These are phyloP conservation scores for Spathaspora sp. DNA, from an alignment of 1,139 yeast species.

Conservation along the genomic window DNA sequence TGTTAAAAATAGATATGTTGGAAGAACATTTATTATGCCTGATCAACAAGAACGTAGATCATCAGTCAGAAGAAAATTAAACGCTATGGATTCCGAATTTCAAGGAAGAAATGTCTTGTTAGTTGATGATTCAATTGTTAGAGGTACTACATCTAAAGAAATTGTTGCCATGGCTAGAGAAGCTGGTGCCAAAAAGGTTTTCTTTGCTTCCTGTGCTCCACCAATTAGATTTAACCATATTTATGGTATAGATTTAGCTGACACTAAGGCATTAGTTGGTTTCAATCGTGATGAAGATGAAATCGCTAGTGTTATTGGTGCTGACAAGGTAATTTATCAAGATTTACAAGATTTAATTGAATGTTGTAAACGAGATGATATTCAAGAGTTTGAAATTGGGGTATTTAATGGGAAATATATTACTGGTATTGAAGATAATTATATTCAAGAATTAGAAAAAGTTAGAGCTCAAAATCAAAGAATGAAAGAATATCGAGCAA, in stretches of 20 bases:
- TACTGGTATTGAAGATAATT: slow-evolving; percentile 86
- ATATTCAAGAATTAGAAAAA: slow-evolving; percentile 77
- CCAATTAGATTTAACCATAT: slow-evolving; percentile 94
- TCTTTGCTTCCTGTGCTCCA: slow-evolving; percentile 96
- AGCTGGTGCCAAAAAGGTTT: slow-evolving; percentile 93
- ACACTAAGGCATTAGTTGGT: slow-evolving; percentile 91
- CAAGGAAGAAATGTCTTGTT: slow-evolving; percentile 81
- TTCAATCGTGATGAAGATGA: slow-evolving; percentile 72
- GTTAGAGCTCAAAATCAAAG: slow-evolving; percentile 81
- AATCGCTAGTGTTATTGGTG: slow-evolving; percentile 79
- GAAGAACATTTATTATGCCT: slow-evolving; percentile 98
- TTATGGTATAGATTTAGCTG: slow-evolving; percentile 96
- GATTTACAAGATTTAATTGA: slow-evolving; percentile 75
- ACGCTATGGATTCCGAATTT: slow-evolving; percentile 95
- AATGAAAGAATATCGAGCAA: slow-evolving; percentile 43
- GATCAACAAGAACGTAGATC: slow-evolving; percentile 93
- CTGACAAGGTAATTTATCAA: slow-evolving; percentile 90
- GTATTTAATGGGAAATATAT: slow-evolving; percentile 95
- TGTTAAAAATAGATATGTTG: slow-evolving; percentile 93
- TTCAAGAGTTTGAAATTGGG: slow-evolving; percentile 80
- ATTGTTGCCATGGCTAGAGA: slow-evolving; percentile 97
- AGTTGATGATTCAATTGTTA: slow-evolving; percentile 95
- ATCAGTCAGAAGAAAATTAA: slow-evolving; percentile 89
- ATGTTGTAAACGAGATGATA: slow-evolving; percentile 65
- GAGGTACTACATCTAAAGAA: slow-evolving; percentile 96